Evolutionary conservation across 108 stramenopile genomes (phyloP), one percentile per base, ranked within the genome.

Genomic region (Fistulifera solaris): DNA sequence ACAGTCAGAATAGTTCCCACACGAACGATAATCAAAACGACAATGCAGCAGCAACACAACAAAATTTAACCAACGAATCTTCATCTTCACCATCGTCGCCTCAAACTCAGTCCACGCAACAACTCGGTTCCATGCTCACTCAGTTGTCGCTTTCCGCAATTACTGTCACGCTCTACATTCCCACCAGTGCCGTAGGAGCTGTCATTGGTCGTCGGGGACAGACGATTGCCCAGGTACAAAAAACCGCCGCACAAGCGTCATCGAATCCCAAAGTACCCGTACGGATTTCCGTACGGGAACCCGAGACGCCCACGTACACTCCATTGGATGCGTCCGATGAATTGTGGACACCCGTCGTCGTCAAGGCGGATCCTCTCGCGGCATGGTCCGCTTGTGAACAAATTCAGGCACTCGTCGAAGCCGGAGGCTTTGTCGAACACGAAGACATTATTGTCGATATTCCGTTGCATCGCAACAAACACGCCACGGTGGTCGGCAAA

Each of bases 151-250:
- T 57, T 27, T 43, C 62, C 6, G 52, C 57, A 22, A 15, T 76
- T 45, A 76, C 74, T 12, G 19, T 84, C 8, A 80, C 88, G 0
- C 35, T 78, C 17, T 90, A 90, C 71, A 79, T 90, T 38, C 82
- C 88, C n/a, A 75, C 85, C 18, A 40, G 53, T 39, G 44, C 68
- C n/a, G 77, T 90, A 0, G 88, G 88, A 0, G 79, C 84, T 25
- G 69, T 90, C 27, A 86, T 90, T 61, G 88, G 88, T 24, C 68
- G 82, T 19, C 55, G 76, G 15, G 88, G 88, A 44, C 45, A 50
- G 40, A 83, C 77, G 11, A 76, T 90, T 40, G 65, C 76, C 11
- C 63, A 49, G 12, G 57, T 90, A 26, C 88, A 90, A 66, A 61
- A 70, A 40, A 64, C 74, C 27, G 88, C 88, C 23, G 70, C 28